Evolutionary conservation across 306 rosid genomes (phyloP).

Genomic region (Quercus wislizeni): DNA sequence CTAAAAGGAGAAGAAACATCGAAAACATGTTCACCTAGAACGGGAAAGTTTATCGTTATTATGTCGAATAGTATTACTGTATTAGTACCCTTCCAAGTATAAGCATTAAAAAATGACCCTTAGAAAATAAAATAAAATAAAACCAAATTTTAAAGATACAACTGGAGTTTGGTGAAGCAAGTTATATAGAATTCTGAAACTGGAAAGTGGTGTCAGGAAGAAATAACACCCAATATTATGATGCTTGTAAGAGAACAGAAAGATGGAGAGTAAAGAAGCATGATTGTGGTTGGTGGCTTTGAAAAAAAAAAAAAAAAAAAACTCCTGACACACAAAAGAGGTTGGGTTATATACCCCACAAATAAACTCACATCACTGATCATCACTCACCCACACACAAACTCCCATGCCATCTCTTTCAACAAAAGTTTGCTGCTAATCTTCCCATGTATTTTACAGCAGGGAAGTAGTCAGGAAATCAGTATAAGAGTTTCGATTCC

Average conservation of each 20-base stretch:
- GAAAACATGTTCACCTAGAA: background rate
- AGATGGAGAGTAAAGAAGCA: background rate
- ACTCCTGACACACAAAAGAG: conserved; percentile 16
- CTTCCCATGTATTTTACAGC: conserved; percentile 31
- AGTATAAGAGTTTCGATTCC: conserved; percentile 43
- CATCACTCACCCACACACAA: conserved; percentile 6
- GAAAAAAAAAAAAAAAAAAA: conserved; percentile 30
- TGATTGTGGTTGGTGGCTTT: conserved; percentile 32
- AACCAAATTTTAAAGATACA: background rate
- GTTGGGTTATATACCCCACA: conserved; percentile 31
- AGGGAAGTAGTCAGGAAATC: background rate
- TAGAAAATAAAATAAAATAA: background rate
- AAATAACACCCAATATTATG: conserved; percentile 1
- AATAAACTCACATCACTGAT: background rate
- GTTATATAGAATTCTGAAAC: background rate
- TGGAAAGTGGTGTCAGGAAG: background rate
- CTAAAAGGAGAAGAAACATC: too few relatives aligned
- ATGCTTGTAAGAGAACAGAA: background rate
- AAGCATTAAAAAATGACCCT: background rate
- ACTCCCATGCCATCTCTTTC: conserved; percentile 46
- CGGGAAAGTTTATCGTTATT: too few relatives aligned
- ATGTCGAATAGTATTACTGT: too few relatives aligned
- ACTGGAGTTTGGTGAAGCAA: background rate
- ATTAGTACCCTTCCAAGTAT: background rate
- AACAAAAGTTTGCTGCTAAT: conserved; percentile 38